Evolutionary conservation across 1,139 yeast genomes (phyloP).

Genomic region (Kodamaea suecica): DNA sequence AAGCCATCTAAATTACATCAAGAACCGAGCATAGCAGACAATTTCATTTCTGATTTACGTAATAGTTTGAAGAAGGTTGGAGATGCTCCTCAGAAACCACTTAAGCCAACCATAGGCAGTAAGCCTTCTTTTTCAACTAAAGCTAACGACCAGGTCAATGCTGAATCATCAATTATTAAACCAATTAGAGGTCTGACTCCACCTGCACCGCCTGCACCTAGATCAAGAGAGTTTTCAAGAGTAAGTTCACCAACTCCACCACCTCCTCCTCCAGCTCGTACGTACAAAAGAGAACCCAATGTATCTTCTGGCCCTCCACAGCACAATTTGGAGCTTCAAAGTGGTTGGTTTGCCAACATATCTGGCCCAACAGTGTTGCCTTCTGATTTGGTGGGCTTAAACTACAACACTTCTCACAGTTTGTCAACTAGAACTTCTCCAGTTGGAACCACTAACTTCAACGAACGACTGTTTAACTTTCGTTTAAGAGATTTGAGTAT

Average conservation of each 20-base stretch:
- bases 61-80: slow-evolving; percentile 10
- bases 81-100: slow-evolving; percentile 4
- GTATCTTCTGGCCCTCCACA: slow-evolving; percentile 26
- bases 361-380: slow-evolving; percentile 31
- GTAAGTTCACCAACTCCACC: slow-evolving; percentile 23
- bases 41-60: slow-evolving; percentile 11
- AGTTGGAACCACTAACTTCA: neutral
- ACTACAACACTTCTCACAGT: slow-evolving; percentile 28
- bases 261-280: slow-evolving; percentile 38
- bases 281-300: slow-evolving; percentile 24
- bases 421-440: slow-evolving; percentile 1
- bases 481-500: slow-evolving; percentile 54
- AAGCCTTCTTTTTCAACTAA: too few species aligned
- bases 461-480: slow-evolving; percentile 21
- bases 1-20: too few species aligned
- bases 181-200: slow-evolving; percentile 13
- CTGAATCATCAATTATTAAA: neutral
- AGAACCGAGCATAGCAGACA: too few species aligned
- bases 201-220: slow-evolving; percentile 9
- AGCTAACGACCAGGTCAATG: too few species aligned
- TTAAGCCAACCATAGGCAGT: neutral
- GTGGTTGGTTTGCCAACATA: slow-evolving; percentile 46
- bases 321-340: slow-evolving; percentile 38
- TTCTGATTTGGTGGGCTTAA: slow-evolving; percentile 31
- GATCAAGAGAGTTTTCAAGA: slow-evolving; percentile 8